Percentiles rank a stretch among this genome's conserved stretches.
Evolutionary conservation across 352 stramenopile genomes (phyloP).

Genomic region (Pythium angustatum): DNA sequence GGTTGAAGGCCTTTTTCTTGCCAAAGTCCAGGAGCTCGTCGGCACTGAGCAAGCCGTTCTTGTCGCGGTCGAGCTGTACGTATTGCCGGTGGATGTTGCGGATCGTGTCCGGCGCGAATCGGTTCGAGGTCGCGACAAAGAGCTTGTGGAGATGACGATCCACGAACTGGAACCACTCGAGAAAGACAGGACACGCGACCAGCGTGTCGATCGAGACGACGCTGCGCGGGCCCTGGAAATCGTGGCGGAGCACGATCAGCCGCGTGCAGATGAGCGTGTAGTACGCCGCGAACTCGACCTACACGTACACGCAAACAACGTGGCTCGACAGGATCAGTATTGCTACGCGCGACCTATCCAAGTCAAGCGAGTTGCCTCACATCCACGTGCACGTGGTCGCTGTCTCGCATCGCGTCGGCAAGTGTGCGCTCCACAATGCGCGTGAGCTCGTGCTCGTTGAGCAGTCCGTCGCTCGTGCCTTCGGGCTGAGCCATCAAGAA

Average conservation of each 20-base stretch:
- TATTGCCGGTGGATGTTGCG: slow-evolving; percentile 60
- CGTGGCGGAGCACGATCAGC: slow-evolving; percentile 53
- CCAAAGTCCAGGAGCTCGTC: slow-evolving; percentile 54
- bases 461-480: slow-evolving; percentile 17
- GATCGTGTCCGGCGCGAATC: slow-evolving; percentile 36
- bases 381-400: too few species aligned
- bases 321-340: too few species aligned
- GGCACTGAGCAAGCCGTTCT: slow-evolving; percentile 57
- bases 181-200: slow-evolving; percentile 34
- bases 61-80: slow-evolving; percentile 60
- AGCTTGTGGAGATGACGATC: slow-evolving; percentile 32
- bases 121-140: slow-evolving; percentile 35
- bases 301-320: neutral
- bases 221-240: slow-evolving; percentile 28
- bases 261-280: slow-evolving; percentile 65
- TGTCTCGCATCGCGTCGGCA: slow-evolving; percentile 14
- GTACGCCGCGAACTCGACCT: slow-evolving; percentile 52
- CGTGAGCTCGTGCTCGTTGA: slow-evolving; percentile 38
- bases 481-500: slow-evolving; percentile 6
- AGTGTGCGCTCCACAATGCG: slow-evolving; percentile 36
- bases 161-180: slow-evolving; percentile 48
- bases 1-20: slow-evolving; percentile 73
- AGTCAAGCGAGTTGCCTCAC: slow-evolving; percentile 13
- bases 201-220: slow-evolving; percentile 43
- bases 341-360: slow-evolving; percentile 29